Conservation (phyloP, 179 eudicot species). For the Corrigiola litoralis region DNA sequence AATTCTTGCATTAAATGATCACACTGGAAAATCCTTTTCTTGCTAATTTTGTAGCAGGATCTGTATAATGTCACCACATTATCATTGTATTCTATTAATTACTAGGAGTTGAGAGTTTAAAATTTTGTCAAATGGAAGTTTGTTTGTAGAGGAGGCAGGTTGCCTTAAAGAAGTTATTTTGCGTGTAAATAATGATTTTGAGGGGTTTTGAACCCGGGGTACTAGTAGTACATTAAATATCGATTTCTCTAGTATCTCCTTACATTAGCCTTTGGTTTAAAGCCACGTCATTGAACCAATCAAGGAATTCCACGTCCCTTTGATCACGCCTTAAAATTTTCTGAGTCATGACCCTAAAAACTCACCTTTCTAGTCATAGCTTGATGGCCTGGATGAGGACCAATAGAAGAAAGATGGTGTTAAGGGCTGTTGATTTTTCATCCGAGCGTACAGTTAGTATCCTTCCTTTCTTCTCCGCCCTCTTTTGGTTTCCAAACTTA, state of each 20-base stretch:
- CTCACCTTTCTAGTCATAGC: not conserved
- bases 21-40: too few species aligned
- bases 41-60: not conserved
- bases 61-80: not conserved
- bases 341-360: conserved; percentile 8
- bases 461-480: not conserved
- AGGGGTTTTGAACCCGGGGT: not conserved
- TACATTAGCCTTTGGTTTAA: not conserved
- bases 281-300: conserved; percentile 16
- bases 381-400: conserved; percentile 9
- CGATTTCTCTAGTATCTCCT: not conserved
- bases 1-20: not conserved
- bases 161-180: not conserved
- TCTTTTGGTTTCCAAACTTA: not conserved
- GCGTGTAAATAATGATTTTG: not conserved
- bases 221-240: not conserved
- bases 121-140: not conserved
- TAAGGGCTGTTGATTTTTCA: conserved; percentile 28
- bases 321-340: conserved; percentile 1
- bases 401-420: conserved; percentile 26
- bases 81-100: not conserved
- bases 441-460: conserved; percentile 33
- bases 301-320: conserved; percentile 4
- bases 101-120: not conserved
- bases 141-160: not conserved